Evolutionary conservation across 163 green algal genomes (phyloP), one percentile per base, ranked within the genome.

Genomic region (Chlamydomonas reinhardtii): DNA sequence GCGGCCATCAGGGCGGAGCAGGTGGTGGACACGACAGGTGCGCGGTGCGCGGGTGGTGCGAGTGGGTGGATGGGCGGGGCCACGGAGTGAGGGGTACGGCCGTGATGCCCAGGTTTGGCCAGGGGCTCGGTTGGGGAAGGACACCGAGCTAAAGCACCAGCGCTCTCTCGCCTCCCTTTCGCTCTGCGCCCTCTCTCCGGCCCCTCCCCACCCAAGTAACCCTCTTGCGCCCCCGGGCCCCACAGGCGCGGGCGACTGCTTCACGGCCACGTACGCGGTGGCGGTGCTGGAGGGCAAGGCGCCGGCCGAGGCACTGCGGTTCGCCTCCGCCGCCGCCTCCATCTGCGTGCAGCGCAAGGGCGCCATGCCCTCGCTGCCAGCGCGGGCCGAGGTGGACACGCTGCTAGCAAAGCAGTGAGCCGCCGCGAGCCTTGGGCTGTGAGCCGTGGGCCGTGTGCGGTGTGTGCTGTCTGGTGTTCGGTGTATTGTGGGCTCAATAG

Each of bases 1-100:
- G 39, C 56, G 24, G 91, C 91, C 11, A 74, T 96, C 17, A 66
- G 48, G 5, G 93, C 90, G 27, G n/a, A 39, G 11, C 74, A 92
- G 72, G 95, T 99, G 0, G 93, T 98, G 14, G 97, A 99, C 90
- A 99, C 97, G 0, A 99, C 97, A 74, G 96, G 93, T 92, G 37
- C 17, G 82, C 72, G 32, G n/a, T 11, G 34, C 3, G 76, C n/a
- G 25, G 3, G 32, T 15, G 4, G 75, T 2, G 61, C 35, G 0
- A 32, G 29, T 17, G 73, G 70, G 39, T 48, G 39, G 4, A 22
- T 3, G 70, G 68, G 32, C 8, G 17, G 65, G 65, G 8, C 39
- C 8, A 8, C 5, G 8, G 39, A 5, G 39, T 5, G 39, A 48
- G 39, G 39, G 39, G 39, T 48, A n/a, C n/a, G n/a, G n/a, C n/a